Conservation (phyloP, 1,139 yeast species). For the Taphrina wiesneri region DNA sequence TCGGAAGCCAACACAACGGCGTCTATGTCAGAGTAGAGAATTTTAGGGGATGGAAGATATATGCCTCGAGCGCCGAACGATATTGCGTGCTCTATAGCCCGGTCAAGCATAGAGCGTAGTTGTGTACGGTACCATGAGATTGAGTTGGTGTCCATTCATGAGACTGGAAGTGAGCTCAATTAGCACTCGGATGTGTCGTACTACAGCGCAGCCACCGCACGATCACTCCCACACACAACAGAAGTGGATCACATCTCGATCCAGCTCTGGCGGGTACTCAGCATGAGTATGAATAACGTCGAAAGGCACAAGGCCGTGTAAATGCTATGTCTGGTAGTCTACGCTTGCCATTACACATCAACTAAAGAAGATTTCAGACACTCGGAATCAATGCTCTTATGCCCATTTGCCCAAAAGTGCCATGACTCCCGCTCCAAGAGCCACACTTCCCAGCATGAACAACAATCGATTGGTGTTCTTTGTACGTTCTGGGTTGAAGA, state of each 20-base stretch:
- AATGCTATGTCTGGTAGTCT: neutral
- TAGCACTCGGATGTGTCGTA: neutral
- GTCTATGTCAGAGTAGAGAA: too few relatives aligned
- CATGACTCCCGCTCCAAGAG: conserved; percentile 75
- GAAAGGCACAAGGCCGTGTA: too few relatives aligned
- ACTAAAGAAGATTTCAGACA: neutral
- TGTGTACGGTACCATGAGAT: neutral
- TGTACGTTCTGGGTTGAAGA: conserved; percentile 60
- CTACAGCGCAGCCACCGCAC: neutral
- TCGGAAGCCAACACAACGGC: too few relatives aligned
- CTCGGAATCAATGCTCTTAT: conserved; percentile 44
- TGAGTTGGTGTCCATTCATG: neutral
- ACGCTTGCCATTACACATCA: neutral
- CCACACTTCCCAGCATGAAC: conserved; percentile 45
- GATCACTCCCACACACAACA: too few relatives aligned
- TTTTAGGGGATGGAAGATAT: too few relatives aligned
- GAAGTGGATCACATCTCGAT: too few relatives aligned
- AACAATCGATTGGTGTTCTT: conserved; percentile 42
- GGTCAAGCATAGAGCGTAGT: too few relatives aligned
- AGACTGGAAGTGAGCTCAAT: neutral
- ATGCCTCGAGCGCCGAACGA: too few relatives aligned
- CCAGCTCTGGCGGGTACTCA: too few relatives aligned
- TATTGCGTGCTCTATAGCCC: too few relatives aligned
- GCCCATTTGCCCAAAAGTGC: conserved; percentile 88
- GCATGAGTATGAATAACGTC: too few relatives aligned